These are phyloP conservation scores for Fonsecaea pugnacius DNA, from an alignment of 2,329 filamentous ascomycete species.

Conservation along the genomic window DNA sequence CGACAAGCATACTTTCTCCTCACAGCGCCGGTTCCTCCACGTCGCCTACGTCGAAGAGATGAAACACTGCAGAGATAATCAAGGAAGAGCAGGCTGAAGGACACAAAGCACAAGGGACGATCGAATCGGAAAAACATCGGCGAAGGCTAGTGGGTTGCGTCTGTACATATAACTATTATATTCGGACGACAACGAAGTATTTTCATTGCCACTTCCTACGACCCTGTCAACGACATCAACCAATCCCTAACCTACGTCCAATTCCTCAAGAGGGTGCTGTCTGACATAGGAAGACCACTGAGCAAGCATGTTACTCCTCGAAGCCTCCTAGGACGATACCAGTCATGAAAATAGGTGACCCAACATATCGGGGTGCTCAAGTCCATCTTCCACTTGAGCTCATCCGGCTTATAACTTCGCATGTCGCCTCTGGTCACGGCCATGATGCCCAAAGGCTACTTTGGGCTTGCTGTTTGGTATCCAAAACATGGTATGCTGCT, in stretches of 20 bases:
- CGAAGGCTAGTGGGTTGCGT: not conserved
- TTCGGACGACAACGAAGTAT: not conserved
- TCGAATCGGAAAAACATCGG: not conserved
- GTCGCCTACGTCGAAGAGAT: not conserved
- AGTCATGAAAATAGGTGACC: slow-evolving; percentile 33
- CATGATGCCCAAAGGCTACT: slow-evolving; percentile 51
- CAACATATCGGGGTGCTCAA: slow-evolving; percentile 25
- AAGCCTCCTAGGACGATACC: not conserved
- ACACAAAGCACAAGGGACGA: not conserved
- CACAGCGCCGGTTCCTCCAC: not conserved
- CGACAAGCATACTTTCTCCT: not conserved
- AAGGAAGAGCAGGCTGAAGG: not conserved
- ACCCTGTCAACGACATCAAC: not conserved
- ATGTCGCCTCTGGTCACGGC: slow-evolving; percentile 14
- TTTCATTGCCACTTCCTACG: not conserved
- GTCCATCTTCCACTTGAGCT: slow-evolving; percentile 34
- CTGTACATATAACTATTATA: not conserved
- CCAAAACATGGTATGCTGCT: slow-evolving; percentile 61
- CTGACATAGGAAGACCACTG: not conserved
- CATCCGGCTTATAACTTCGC: slow-evolving; percentile 23
- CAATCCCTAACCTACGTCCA: not conserved
- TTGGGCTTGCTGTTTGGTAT: slow-evolving; percentile 58
- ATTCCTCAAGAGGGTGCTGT: not conserved
- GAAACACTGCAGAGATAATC: not conserved
- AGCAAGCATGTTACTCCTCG: not conserved